Base-by-base conservation (phyloP, 129 eudicot species). In the Smallanthus sonchifolius region DNA sequence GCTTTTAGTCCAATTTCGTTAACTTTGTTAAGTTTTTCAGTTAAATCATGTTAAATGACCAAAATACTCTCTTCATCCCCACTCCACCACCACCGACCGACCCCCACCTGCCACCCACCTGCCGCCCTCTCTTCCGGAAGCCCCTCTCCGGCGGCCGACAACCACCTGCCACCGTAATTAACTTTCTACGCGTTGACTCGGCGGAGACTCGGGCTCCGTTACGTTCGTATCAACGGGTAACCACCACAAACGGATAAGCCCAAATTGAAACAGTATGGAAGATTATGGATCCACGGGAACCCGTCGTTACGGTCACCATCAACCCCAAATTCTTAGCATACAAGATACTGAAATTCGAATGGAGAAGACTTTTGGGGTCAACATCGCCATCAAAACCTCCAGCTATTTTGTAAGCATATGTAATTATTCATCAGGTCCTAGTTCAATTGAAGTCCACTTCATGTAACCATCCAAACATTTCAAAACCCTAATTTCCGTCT, bases 381-480 rank as follows among this genome's bases (percentile, higher is more conserved):
- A 77, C 43, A 40, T 77, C 70, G 32, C 70, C 71, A 77, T 77
- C 81, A 77, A 44, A 67, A 68, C 67, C 72, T 61, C 70, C 28
- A 38, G 10, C 54, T 17, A 28, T 16, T 65, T 15, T 69, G 36
- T 70, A 36, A 47, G 36, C 47, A 67, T 2, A 14, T 7, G 47
- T 37, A 16, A 64, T n/a, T 37, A 6, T 56, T 70, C 44, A 20
- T 68, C 69, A 68, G 14, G n/a, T 51, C 76, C 69, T 44, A 68
- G 20, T 43, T 77, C 54, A 77, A 10, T 51, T 32, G n/a, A 44
- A 30, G 32, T 57, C 74, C 62, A 67, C 75, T 34, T 39, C 67
- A 52, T 24, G n/a, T 65, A 14, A n/a, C n/a, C n/a, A n/a, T n/a
- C n/a, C n/a, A n/a, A 65, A 7, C 37, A 45, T 47, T 15, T 20